These are phyloP conservation scores for Haemoproteus tartakovskyi DNA, from an alignment of 169 alveolate species.

Conservation along the genomic window DNA sequence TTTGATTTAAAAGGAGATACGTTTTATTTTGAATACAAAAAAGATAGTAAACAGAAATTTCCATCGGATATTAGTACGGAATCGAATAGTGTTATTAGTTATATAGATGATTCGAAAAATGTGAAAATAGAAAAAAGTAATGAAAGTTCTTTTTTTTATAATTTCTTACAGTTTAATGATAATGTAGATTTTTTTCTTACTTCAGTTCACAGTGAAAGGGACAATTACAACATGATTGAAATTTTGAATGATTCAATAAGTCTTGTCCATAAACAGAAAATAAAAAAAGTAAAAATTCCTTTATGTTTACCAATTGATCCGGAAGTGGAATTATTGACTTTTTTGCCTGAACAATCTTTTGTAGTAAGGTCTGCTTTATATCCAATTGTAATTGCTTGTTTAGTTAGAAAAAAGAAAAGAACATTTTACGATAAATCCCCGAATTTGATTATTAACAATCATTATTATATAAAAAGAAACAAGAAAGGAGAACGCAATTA, in stretches of 20 bases:
- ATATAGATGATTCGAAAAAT: constrained; percentile 44
- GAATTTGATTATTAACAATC: constrained; percentile 44
- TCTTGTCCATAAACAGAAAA: constrained; percentile 38
- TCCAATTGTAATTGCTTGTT: constrained; percentile 57
- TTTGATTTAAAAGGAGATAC: constrained; percentile 3
- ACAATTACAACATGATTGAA: constrained; percentile 29
- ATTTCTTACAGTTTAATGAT: constrained; percentile 40
- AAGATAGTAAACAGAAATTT: not conserved
- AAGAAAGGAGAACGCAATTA: constrained; percentile 14
- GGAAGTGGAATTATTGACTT: constrained; percentile 23
- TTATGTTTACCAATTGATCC: constrained; percentile 55
- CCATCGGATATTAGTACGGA: constrained; percentile 11
- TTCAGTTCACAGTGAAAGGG: constrained; percentile 38
- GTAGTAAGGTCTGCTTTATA: constrained; percentile 49
- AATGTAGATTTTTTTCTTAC: constrained; percentile 39
- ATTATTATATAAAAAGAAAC: constrained; percentile 22
- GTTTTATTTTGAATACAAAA: constrained; percentile 17
- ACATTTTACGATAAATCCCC: constrained; percentile 10
- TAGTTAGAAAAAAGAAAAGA: constrained; percentile 53
- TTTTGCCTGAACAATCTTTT: constrained; percentile 61
- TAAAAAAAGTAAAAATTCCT: constrained; percentile 25
- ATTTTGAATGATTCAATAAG: constrained; percentile 60
- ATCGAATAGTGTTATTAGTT: not conserved
- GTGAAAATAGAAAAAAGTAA: constrained; percentile 16
- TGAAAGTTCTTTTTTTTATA: constrained; percentile 45